Conservation (phyloP, 805 yeast species). For the Metschnikowia gelsemii region DNA sequence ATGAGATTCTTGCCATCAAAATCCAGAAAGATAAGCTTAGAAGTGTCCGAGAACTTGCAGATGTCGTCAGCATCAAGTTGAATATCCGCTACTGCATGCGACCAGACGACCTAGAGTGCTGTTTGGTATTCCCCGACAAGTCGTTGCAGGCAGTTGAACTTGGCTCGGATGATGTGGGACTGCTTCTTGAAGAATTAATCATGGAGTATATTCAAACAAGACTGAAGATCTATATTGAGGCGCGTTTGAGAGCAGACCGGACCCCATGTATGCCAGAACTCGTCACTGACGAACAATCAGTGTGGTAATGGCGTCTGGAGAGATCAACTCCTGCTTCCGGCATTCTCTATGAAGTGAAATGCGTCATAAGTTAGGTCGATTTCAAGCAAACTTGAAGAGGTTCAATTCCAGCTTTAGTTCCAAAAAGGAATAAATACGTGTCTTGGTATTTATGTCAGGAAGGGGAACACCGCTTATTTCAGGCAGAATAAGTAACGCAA, state of each 20-base stretch:
- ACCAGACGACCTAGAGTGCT: conserved; percentile 9
- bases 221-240: conserved; percentile 25
- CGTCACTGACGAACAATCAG: neutral
- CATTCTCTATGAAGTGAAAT: too few relatives aligned
- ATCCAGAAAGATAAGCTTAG: conserved; percentile 16
- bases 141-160: conserved; percentile 13
- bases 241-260: conserved; percentile 10
- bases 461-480: too few relatives aligned
- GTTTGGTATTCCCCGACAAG: conserved; percentile 15
- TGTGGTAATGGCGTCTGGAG: neutral
- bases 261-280: neutral
- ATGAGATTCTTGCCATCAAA: conserved; percentile 22
- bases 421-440: too few relatives aligned
- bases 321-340: neutral
- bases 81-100: conserved; percentile 10
- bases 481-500: too few relatives aligned
- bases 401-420: too few relatives aligned
- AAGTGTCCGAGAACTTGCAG: conserved; percentile 17
- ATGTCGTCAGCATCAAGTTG: conserved; percentile 16
- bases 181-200: conserved; percentile 15
- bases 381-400: too few relatives aligned
- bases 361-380: too few relatives aligned
- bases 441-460: too few relatives aligned
- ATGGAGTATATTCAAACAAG: conserved; percentile 26
- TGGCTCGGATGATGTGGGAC: conserved; percentile 8